A percentile compares a stretch with the other conserved stretches of the same genome.
These are phyloP conservation scores for Rosellinia necatrix DNA, from an alignment of 2,329 filamentous ascomycete genomes.

Conservation along the genomic window DNA sequence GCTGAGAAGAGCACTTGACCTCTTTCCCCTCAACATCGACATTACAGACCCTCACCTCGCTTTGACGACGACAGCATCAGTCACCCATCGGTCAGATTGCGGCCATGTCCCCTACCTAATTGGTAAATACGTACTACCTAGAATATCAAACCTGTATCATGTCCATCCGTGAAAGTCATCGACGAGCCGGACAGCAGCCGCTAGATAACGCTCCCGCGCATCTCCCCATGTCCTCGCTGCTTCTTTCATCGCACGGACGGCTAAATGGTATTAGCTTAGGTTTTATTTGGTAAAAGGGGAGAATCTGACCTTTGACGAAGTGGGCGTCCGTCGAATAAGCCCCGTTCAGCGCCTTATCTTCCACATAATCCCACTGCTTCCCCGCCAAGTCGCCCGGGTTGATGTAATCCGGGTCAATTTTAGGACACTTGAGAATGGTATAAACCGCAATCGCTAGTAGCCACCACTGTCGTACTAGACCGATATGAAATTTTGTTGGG, in stretches of 20 bases:
- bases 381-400: slow-evolving; percentile 62
- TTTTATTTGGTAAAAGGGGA: background rate
- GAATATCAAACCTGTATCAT: too few relatives aligned
- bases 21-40: too few relatives aligned
- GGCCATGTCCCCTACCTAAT: too few relatives aligned
- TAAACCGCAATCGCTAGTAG: slow-evolving; percentile 79
- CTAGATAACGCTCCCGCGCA: slow-evolving; percentile 66
- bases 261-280: slow-evolving; percentile 45
- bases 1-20: too few relatives aligned
- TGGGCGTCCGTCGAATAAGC: slow-evolving; percentile 74
- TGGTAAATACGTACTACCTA: too few relatives aligned
- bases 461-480: slow-evolving; percentile 87
- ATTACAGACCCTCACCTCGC: too few relatives aligned
- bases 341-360: slow-evolving; percentile 71
- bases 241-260: slow-evolving; percentile 74
- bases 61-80: too few relatives aligned
- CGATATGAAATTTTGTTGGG: slow-evolving; percentile 72
- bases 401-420: slow-evolving; percentile 69
- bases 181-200: slow-evolving; percentile 71
- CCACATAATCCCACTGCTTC: slow-evolving; percentile 78
- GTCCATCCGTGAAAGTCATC: slow-evolving; percentile 75
- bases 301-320: slow-evolving; percentile 74
- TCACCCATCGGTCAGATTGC: too few relatives aligned
- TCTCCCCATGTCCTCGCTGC: slow-evolving; percentile 77
- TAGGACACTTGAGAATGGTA: slow-evolving; percentile 73